Percentiles rank a stretch among this genome's conserved stretches.
Evolutionary conservation across 345 rosid species (phyloP).

Genomic region (Jatropha curcas): DNA sequence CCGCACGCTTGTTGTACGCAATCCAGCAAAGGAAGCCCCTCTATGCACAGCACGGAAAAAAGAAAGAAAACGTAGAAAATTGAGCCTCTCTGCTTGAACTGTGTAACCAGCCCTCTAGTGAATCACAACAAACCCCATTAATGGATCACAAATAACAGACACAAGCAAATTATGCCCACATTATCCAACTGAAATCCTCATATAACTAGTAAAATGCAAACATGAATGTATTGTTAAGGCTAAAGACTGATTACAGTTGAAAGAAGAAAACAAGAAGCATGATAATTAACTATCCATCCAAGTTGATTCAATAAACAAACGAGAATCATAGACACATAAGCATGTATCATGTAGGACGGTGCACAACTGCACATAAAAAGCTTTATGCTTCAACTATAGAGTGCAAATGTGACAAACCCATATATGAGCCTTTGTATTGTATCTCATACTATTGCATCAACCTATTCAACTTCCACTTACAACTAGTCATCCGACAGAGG

Average conservation of each 20-base stretch:
- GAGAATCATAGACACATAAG: background rate
- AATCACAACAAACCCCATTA: slow-evolving; percentile 1
- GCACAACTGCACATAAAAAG: background rate
- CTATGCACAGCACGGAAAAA: slow-evolving; percentile 96
- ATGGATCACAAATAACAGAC: slow-evolving; percentile 5
- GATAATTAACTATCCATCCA: background rate
- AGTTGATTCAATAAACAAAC: slow-evolving; percentile 1
- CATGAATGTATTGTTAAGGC: background rate
- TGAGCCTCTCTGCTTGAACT: slow-evolving; percentile 97
- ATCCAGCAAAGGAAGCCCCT: slow-evolving; percentile 95
- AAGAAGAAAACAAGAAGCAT: background rate
- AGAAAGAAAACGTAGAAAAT: slow-evolving; percentile 84
- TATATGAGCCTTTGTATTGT: background rate
- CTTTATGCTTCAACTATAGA: background rate
- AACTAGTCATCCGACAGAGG: background rate
- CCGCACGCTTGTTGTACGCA: slow-evolving; percentile 94
- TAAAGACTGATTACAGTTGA: background rate
- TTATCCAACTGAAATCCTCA: background rate
- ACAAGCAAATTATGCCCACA: background rate
- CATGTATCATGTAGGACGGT: background rate
- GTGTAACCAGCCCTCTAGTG: slow-evolving; percentile 86
- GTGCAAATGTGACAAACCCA: background rate
- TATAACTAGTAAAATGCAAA: background rate
- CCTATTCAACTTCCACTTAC: background rate
- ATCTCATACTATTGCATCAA: background rate